Conservation (phyloP, 768 basidiomycete species). For the Ramaria sp. region DNA sequence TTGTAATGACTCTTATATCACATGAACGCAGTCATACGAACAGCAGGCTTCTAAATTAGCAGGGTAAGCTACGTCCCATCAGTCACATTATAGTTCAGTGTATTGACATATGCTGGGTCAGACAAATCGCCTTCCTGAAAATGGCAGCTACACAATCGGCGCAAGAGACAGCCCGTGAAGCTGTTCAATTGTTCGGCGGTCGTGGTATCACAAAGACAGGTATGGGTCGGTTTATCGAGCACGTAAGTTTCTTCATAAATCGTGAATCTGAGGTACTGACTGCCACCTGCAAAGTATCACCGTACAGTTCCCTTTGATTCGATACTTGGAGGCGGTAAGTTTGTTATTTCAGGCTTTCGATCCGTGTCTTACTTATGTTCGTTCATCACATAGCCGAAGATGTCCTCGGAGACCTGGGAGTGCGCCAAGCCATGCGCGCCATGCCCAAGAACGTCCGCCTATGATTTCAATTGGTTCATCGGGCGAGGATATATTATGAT, state of each 20-base stretch:
- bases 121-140: conserved; percentile 71
- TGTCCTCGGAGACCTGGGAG: conserved; percentile 68
- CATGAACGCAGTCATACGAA: conserved; percentile 41
- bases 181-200: conserved; percentile 81
- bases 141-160: conserved; percentile 65
- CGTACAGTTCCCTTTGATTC: conserved; percentile 78
- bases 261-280: neutral
- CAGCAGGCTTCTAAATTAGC: conserved; percentile 65
- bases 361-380: neutral
- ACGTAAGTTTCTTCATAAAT: conserved; percentile 18
- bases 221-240: conserved; percentile 70
- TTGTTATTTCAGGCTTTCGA: neutral
- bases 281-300: conserved; percentile 44
- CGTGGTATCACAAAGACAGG: conserved; percentile 75
- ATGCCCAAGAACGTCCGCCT: conserved; percentile 63
- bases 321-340: conserved; percentile 57
- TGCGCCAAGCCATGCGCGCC: conserved; percentile 63
- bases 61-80: conserved; percentile 35
- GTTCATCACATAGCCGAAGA: conserved; percentile 44
- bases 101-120: neutral
- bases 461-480: conserved; percentile 20
- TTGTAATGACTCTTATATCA: conserved; percentile 16
- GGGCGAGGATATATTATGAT: neutral
- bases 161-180: conserved; percentile 73
- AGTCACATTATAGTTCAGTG: neutral